Percentiles rank a stretch among this genome's conserved stretches.
These are phyloP conservation scores for Peronospora belbahrii DNA, from an alignment of 352 stramenopile genomes.

Conservation along the genomic window DNA sequence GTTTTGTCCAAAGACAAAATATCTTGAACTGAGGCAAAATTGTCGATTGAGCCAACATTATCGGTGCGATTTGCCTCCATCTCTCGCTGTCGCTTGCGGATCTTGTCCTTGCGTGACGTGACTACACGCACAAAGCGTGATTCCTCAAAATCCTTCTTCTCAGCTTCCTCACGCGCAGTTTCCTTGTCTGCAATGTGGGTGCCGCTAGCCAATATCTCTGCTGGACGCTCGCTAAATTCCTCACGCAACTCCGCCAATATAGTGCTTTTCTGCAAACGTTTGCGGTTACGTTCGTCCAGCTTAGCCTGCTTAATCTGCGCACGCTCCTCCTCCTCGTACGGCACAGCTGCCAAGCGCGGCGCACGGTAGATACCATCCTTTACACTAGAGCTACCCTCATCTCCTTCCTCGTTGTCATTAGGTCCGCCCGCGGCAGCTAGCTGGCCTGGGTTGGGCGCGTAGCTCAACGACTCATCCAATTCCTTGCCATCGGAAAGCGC, in stretches of 20 bases:
- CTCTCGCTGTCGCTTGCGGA: slow-evolving; percentile 79
- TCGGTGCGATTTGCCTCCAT: slow-evolving; percentile 64
- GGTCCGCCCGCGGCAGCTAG: slow-evolving; percentile 49
- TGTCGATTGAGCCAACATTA: slow-evolving; percentile 79
- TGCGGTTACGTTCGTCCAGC: slow-evolving; percentile 67
- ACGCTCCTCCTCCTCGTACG: slow-evolving; percentile 81
- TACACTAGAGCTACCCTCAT: slow-evolving; percentile 11
- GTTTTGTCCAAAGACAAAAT: slow-evolving; percentile 65
- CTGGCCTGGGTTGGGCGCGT: slow-evolving; percentile 72
- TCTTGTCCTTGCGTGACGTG: slow-evolving; percentile 84
- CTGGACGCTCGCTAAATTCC: slow-evolving; percentile 77
- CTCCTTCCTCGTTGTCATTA: slow-evolving; percentile 41
- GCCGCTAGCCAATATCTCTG: slow-evolving; percentile 58
- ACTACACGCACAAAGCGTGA: slow-evolving; percentile 81
- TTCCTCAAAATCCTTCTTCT: slow-evolving; percentile 83
- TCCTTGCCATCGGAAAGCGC: slow-evolving; percentile 64
- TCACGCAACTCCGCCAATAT: slow-evolving; percentile 79
- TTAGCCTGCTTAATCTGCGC: slow-evolving; percentile 75
- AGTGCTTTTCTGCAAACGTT: slow-evolving; percentile 78
- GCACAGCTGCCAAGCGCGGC: slow-evolving; percentile 64
- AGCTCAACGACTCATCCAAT: slow-evolving; percentile 71
- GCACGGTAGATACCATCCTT: slow-evolving; percentile 76
- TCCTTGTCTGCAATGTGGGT: slow-evolving; percentile 72
- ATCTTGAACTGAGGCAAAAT: slow-evolving; percentile 76
- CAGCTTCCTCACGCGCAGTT: slow-evolving; percentile 66